Evolutionary conservation across 2,329 filamentous ascomycete species (phyloP).

Genomic region (Bertia moriformis): DNA sequence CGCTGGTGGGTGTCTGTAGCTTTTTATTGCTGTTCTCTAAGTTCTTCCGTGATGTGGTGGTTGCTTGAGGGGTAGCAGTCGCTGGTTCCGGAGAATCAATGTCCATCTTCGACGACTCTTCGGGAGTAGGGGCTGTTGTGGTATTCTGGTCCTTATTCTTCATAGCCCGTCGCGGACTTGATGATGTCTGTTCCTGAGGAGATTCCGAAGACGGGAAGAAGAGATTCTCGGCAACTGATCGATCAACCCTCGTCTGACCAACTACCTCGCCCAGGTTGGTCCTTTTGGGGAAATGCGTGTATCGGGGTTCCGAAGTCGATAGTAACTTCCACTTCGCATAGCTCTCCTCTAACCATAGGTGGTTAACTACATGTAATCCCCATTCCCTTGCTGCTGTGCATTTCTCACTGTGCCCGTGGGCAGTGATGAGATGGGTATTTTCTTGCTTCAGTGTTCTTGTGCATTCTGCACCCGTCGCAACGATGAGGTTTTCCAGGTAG

Average conservation of each 20-base stretch:
- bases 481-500: constrained; percentile 84
- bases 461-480: constrained; percentile 69
- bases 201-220: constrained; percentile 52
- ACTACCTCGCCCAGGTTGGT: constrained; percentile 90
- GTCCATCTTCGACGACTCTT: background rate
- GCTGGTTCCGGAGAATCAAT: too few relatives aligned
- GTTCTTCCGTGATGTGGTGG: background rate
- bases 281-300: constrained; percentile 71
- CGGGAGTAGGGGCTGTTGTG: background rate
- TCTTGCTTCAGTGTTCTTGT: constrained; percentile 91
- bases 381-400: constrained; percentile 84
- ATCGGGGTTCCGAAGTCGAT: constrained; percentile 52
- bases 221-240: constrained; percentile 40
- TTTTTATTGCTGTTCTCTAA: constrained; percentile 15
- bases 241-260: constrained; percentile 72
- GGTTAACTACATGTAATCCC: constrained; percentile 80
- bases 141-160: constrained; percentile 12
- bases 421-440: constrained; percentile 90
- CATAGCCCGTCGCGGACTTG: constrained; percentile 26
- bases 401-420: constrained; percentile 80
- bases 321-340: constrained; percentile 77
- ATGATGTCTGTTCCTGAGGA: constrained; percentile 9
- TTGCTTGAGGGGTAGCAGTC: background rate
- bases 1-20: constrained; percentile 36
- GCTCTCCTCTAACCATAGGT: constrained; percentile 94